These are phyloP conservation scores for Avena atlantica DNA, from an alignment of 176 grass and related monocot species.

Conservation along the genomic window DNA sequence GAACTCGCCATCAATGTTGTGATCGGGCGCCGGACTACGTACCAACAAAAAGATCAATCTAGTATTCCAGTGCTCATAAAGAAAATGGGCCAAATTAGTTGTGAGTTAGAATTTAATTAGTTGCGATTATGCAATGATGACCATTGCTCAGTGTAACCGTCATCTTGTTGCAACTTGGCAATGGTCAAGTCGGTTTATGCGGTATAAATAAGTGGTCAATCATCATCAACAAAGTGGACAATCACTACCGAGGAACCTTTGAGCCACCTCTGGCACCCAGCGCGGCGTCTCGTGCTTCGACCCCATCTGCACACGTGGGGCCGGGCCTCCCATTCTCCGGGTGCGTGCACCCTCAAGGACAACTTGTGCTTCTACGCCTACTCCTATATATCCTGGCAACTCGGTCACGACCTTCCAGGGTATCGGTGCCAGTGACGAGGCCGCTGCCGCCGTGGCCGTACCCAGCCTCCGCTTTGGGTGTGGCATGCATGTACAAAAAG, in stretches of 20 bases:
- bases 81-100: too few species aligned
- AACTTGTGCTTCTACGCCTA: slow-evolving; percentile 45
- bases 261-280: slow-evolving; percentile 30
- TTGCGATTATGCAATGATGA: too few species aligned
- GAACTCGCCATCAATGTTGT: too few species aligned
- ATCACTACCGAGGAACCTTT: not conserved
- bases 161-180: too few species aligned
- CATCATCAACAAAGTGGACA: too few species aligned
- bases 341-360: not conserved
- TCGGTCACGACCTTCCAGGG: slow-evolving; percentile 42
- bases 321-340: not conserved
- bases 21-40: too few species aligned
- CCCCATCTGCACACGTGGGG: slow-evolving; percentile 23
- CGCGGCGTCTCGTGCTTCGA: slow-evolving; percentile 31
- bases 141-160: too few species aligned
- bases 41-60: too few species aligned
- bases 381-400: slow-evolving; percentile 37
- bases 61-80: too few species aligned
- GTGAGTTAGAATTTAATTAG: too few species aligned
- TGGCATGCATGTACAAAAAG: slow-evolving; percentile 42
- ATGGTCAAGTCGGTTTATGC: too few species aligned
- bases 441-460: not conserved
- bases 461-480: slow-evolving; percentile 54
- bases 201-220: too few species aligned
- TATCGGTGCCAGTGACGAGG: not conserved